Conservation (phyloP, 805 yeast genomes). For the Candida multigemmis region DNA sequence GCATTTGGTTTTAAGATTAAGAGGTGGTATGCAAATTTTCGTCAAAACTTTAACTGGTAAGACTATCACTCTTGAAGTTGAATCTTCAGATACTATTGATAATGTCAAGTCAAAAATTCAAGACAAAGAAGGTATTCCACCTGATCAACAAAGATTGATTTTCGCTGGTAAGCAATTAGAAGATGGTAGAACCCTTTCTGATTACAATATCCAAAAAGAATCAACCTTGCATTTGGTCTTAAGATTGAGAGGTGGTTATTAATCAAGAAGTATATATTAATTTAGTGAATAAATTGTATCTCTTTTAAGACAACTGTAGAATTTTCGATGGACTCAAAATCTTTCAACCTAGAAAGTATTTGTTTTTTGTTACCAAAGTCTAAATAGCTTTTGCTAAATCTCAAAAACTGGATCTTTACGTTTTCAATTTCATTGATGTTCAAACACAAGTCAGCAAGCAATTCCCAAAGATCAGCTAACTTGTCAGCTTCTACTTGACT, state of each 20-base stretch:
- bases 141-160: slow-evolving; percentile 92
- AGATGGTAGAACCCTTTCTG: slow-evolving; percentile 89
- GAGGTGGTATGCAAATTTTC: slow-evolving; percentile 62
- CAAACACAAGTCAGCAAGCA: slow-evolving; percentile 19
- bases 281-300: too few species aligned
- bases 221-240: slow-evolving; percentile 89
- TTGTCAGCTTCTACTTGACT: slow-evolving; percentile 4
- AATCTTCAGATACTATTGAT: slow-evolving; percentile 93
- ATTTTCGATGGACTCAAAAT: too few species aligned
- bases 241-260: slow-evolving; percentile 97
- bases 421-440: slow-evolving; percentile 40
- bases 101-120: slow-evolving; percentile 92
- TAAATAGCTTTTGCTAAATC: too few species aligned
- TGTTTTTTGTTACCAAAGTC: too few species aligned
- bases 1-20: slow-evolving; percentile 91
- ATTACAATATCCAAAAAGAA: slow-evolving; percentile 97
- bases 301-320: too few species aligned
- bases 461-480: slow-evolving; percentile 16
- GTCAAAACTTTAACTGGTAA: slow-evolving; percentile 21
- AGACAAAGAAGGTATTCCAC: slow-evolving; percentile 95
- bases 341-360: too few species aligned
- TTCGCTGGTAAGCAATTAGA: slow-evolving; percentile 95
- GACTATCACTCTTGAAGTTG: slow-evolving; percentile 80
- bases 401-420: slow-evolving; percentile 44
- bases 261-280: slow-evolving; percentile 6